Evolutionary conservation across 1,284 basidiomycete genomes (phyloP).

Genomic region (Moesziomyces parantarcticus): DNA sequence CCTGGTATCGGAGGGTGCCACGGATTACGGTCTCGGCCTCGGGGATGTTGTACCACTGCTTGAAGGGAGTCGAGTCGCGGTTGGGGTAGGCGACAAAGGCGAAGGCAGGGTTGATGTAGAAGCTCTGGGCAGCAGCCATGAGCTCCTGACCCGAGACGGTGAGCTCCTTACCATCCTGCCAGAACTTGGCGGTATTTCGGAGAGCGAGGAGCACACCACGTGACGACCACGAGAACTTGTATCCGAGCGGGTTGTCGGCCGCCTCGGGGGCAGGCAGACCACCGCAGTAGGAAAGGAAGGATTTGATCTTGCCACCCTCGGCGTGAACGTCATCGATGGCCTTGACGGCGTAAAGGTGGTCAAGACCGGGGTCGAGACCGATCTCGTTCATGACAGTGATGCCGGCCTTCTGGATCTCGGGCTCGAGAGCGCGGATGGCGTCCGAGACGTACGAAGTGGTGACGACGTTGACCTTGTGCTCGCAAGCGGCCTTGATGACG

Average conservation of each 20-base stretch:
- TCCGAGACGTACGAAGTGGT: slow-evolving; percentile 96
- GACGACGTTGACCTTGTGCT: slow-evolving; percentile 92
- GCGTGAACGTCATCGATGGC: slow-evolving; percentile 93
- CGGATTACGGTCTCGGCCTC: slow-evolving; percentile 92
- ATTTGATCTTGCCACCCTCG: slow-evolving; percentile 88
- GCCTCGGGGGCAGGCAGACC: slow-evolving; percentile 92
- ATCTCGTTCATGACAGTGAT: slow-evolving; percentile 98
- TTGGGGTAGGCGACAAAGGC: slow-evolving; percentile 98
- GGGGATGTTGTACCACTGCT: slow-evolving; percentile 84
- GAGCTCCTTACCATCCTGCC: slow-evolving; percentile 57
- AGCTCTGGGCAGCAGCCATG: slow-evolving; percentile 78
- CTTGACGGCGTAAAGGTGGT: slow-evolving; percentile 97
- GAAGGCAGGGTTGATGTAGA: slow-evolving; percentile 94
- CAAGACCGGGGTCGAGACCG: slow-evolving; percentile 95
- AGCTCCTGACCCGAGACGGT: slow-evolving; percentile 63
- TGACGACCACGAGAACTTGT: slow-evolving; percentile 99
- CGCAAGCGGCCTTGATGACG: slow-evolving; percentile 95
- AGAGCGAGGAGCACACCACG: slow-evolving; percentile 94
- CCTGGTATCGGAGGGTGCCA: slow-evolving; percentile 94
- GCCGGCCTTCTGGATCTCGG: slow-evolving; percentile 84
- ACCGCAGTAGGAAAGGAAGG: slow-evolving; percentile 96
- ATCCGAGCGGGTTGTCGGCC: slow-evolving; percentile 93
- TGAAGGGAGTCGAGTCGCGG: slow-evolving; percentile 91
- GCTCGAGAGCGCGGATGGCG: slow-evolving; percentile 87
- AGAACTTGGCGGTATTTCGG: slow-evolving; percentile 87